Evolutionary conservation across 2,329 filamentous ascomycete genomes (phyloP).

Genomic region (Neopestalotiopsis clavispora): DNA sequence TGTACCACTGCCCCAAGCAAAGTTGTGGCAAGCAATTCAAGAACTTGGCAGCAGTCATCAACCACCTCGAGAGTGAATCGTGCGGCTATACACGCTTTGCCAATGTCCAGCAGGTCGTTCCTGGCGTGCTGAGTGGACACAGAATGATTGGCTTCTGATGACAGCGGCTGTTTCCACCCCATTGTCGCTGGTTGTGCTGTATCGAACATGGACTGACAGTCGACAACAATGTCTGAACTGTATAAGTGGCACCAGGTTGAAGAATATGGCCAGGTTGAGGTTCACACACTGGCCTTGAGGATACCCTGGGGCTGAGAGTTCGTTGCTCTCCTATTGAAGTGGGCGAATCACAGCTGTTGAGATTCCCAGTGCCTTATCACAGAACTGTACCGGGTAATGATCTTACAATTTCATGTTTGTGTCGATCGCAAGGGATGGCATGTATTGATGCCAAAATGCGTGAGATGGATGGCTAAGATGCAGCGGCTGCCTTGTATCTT

Average conservation of each 20-base stretch:
- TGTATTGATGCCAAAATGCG: too few species aligned
- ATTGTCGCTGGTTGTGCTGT: background rate
- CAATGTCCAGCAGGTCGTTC: conserved; percentile 21
- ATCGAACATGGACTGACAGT: too few species aligned
- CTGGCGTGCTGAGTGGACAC: background rate
- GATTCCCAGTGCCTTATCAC: too few species aligned
- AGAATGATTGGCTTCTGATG: conserved; percentile 6
- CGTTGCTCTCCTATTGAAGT: background rate
- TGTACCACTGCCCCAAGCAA: conserved; percentile 47
- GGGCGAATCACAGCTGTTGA: background rate
- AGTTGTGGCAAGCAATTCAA: conserved; percentile 42
- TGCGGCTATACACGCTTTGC: conserved; percentile 46
- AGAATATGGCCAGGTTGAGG: background rate
- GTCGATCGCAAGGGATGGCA: too few species aligned
- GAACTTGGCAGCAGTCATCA: conserved; percentile 43
- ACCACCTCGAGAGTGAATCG: conserved; percentile 49
- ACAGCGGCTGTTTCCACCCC: background rate
- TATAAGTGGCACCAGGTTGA: background rate
- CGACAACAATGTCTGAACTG: too few species aligned
- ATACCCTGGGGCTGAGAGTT: too few species aligned
- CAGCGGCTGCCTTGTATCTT: too few species aligned
- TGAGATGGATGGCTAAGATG: too few species aligned
- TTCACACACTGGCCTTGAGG: background rate
- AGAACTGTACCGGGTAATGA: too few species aligned
- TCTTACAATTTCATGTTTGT: too few species aligned